A percentile compares a stretch with the other conserved stretches of the same genome.
phyloP scores from a whole-genome alignment of 2,329 filamentous ascomycete genomes.

The Hymenoscyphus salicellus region DNA sequence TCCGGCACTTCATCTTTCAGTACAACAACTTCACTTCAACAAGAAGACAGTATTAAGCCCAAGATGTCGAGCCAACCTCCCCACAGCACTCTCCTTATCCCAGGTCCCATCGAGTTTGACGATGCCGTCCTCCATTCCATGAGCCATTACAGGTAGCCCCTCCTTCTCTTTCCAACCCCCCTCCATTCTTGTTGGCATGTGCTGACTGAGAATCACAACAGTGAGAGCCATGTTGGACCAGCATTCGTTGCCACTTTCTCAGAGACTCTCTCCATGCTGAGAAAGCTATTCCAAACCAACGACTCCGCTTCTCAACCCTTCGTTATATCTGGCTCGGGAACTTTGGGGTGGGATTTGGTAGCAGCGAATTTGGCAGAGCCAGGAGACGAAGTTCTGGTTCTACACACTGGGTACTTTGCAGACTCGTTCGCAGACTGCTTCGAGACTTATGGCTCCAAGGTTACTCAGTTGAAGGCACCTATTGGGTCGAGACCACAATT shows the following conservation, averaged over 20 bases:
- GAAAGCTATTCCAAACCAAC: slow-evolving; percentile 90
- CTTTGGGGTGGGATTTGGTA: slow-evolving; percentile 93
- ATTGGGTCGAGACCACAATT: slow-evolving; percentile 86
- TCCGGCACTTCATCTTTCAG: slow-evolving; percentile 30
- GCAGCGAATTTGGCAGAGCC: slow-evolving; percentile 89
- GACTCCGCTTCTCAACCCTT: slow-evolving; percentile 83
- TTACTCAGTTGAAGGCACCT: slow-evolving; percentile 83
- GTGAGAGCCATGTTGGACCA: slow-evolving; percentile 89
- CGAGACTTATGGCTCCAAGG: slow-evolving; percentile 82
- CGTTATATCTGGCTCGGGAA: slow-evolving; percentile 90
- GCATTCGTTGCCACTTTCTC: slow-evolving; percentile 89
- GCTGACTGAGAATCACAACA: slow-evolving; percentile 38
- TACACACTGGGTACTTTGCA: slow-evolving; percentile 96
- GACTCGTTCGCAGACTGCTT: slow-evolving; percentile 93
- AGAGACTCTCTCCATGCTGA: slow-evolving; percentile 81
- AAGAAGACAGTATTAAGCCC: slow-evolving; percentile 9
- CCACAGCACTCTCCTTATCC: slow-evolving; percentile 81
- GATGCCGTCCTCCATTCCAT: slow-evolving; percentile 94
- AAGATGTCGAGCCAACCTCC: slow-evolving; percentile 60
- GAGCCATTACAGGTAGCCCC: slow-evolving; percentile 80
- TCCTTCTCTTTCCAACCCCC: neutral
- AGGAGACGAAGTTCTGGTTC: slow-evolving; percentile 85
- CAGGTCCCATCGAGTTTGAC: slow-evolving; percentile 96
- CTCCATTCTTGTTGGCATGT: neutral
- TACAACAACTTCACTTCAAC: slow-evolving; percentile 12